Evolutionary conservation across 1,284 basidiomycete species (phyloP).

Genomic region (Rhodotorula sp.): DNA sequence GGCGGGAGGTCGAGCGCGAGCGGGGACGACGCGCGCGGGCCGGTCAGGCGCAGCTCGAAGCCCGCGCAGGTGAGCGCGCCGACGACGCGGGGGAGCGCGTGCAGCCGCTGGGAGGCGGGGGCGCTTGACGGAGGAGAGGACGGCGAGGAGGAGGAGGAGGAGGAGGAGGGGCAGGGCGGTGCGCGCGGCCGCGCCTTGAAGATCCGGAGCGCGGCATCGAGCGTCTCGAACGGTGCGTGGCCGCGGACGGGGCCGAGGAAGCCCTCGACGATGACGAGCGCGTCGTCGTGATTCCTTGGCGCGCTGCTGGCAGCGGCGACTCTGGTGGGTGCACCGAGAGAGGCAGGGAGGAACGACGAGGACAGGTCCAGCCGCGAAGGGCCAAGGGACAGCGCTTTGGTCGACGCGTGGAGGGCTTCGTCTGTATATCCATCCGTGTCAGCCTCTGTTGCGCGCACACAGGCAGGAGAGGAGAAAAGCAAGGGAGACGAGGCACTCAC

Average conservation of each 20-base stretch:
- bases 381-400: constrained; percentile 38
- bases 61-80: constrained; percentile 17
- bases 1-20: background rate
- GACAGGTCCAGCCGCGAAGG: constrained; percentile 34
- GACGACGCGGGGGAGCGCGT: constrained; percentile 24
- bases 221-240: constrained; percentile 39
- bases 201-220: constrained; percentile 36
- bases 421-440: background rate
- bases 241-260: constrained; percentile 40
- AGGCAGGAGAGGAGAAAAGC: too few species aligned
- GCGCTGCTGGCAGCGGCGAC: background rate
- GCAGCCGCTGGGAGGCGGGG: background rate
- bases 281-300: constrained; percentile 30
- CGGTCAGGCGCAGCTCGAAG: constrained; percentile 32
- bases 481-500: constrained; percentile 23
- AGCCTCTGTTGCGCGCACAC: background rate
- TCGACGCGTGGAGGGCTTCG: constrained; percentile 19
- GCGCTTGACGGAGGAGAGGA: background rate
- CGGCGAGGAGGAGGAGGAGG: background rate
- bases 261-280: constrained; percentile 34
- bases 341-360: constrained; percentile 42
- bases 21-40: constrained; percentile 5
- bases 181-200: constrained; percentile 16
- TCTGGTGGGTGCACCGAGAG: background rate
- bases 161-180: too few species aligned